These are phyloP conservation scores for Monilinia fructicola DNA, from an alignment of 2,329 filamentous ascomycete species.

Conservation along the genomic window DNA sequence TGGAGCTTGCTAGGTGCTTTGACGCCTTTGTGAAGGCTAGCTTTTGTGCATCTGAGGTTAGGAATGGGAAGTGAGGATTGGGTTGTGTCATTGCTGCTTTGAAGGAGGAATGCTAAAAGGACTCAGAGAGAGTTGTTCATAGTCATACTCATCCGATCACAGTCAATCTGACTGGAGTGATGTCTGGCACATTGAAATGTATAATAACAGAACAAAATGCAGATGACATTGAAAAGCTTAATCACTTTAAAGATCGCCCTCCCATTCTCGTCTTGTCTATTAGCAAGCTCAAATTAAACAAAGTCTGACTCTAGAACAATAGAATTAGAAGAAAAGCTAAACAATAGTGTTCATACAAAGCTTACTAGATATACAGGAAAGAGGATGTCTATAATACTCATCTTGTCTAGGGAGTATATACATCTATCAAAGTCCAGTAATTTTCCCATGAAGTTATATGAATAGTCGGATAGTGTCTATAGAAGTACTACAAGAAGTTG, in stretches of 20 bases:
- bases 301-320: too few relatives aligned
- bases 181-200: background rate
- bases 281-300: background rate
- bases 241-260: background rate
- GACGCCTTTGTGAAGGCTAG: conserved; percentile 2
- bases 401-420: too few relatives aligned
- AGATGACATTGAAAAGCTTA: background rate
- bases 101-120: background rate
- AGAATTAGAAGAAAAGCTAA: too few relatives aligned
- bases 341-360: too few relatives aligned
- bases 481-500: too few relatives aligned
- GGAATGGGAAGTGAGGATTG: background rate
- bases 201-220: background rate
- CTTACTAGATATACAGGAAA: too few relatives aligned
- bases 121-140: too few relatives aligned
- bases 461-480: too few relatives aligned
- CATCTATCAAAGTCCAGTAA: too few relatives aligned
- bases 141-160: background rate
- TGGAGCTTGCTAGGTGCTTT: background rate
- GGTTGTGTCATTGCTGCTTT: background rate
- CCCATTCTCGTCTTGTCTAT: background rate
- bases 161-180: background rate
- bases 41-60: background rate
- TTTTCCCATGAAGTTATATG: too few relatives aligned
- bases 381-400: too few relatives aligned